Conservation (phyloP, 2,329 filamentous ascomycete species). For the Fusarium staphyleae region DNA sequence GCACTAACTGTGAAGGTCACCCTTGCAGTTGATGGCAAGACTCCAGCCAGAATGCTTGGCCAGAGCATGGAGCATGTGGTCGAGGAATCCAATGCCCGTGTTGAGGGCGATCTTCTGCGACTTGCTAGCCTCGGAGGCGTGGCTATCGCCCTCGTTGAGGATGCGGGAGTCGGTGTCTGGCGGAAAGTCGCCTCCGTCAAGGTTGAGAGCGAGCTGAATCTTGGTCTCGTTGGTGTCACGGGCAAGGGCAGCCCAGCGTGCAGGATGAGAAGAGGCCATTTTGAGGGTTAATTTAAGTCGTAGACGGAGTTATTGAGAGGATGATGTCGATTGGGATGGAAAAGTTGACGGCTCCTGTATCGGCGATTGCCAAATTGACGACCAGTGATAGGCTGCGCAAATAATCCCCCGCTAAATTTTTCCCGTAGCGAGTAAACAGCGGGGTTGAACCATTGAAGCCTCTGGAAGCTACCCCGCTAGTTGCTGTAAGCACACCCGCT, state of each 20-base stretch:
- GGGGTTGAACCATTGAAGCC: constrained; percentile 11
- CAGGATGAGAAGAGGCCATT: constrained; percentile 41
- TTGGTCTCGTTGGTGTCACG: constrained; percentile 98
- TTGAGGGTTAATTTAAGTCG: constrained; percentile 22
- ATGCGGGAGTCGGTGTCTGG: constrained; percentile 66
- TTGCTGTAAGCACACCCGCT: constrained; percentile 37
- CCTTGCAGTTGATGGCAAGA: constrained; percentile 80
- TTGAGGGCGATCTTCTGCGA: constrained; percentile 86
- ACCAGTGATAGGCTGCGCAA: constrained; percentile 36
- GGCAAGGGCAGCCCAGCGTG: constrained; percentile 77
- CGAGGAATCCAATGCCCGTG: constrained; percentile 96
- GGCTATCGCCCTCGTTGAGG: constrained; percentile 61
- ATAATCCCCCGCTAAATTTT: constrained; percentile 27
- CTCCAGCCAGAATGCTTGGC: constrained; percentile 97
- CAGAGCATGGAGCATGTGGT: constrained; percentile 98
- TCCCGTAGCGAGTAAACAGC: constrained; percentile 15
- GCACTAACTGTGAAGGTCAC: constrained; percentile 85
- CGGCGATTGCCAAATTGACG: constrained; percentile 41
- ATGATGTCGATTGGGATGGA: constrained; percentile 9
- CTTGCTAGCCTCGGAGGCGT: constrained; percentile 84
- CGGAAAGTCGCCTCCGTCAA: constrained; percentile 86
- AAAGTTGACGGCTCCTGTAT: constrained; percentile 40
- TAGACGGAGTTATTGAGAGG: constrained; percentile 6
- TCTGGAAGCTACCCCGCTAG: constrained; percentile 43
- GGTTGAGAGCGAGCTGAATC: constrained; percentile 89